A percentile compares a stretch with the other conserved stretches of the same genome.
These are phyloP conservation scores for Melaleuca alternifolia DNA, from an alignment of 345 rosid genomes.

Conservation along the genomic window DNA sequence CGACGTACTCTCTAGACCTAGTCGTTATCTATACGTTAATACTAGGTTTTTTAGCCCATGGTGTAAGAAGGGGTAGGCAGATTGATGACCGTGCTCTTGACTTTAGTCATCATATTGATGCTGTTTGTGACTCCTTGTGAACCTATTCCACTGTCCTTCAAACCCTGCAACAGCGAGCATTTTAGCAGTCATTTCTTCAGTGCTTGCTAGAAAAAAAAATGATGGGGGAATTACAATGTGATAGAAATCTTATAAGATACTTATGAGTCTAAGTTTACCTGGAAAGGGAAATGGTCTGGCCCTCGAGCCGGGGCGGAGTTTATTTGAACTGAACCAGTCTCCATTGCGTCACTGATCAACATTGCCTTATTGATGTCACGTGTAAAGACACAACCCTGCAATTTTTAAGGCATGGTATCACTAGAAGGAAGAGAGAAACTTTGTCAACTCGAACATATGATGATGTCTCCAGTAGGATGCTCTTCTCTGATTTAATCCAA, in stretches of 20 bases:
- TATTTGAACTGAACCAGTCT: constrained; percentile 96
- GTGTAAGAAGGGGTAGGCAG: constrained; percentile 86
- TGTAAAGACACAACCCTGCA: constrained; percentile 90
- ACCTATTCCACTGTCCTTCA: constrained; percentile 97
- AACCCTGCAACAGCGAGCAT: constrained; percentile 36
- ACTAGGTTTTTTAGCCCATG: constrained; percentile 49
- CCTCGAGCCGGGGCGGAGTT: constrained; percentile 99
- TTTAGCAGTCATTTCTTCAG: background rate
- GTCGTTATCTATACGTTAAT: background rate
- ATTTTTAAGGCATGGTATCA: background rate
- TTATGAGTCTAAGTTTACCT: constrained; percentile 30
- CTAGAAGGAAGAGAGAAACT: background rate
- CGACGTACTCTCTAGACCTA: background rate
- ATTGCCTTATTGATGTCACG: constrained; percentile 89
- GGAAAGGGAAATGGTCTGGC: constrained; percentile 98
- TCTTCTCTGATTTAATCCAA: background rate
- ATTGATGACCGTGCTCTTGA: constrained; percentile 90
- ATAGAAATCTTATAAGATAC: background rate
- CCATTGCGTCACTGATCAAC: constrained; percentile 93
- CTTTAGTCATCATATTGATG: constrained; percentile 89
- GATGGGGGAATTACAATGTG: background rate
- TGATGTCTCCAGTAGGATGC: background rate
- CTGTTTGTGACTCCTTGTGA: constrained; percentile 98
- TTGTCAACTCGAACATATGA: background rate
- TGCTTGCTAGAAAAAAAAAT: background rate